Conservation (phyloP, 2,329 filamentous ascomycete species). For the Fusarium piperis region DNA sequence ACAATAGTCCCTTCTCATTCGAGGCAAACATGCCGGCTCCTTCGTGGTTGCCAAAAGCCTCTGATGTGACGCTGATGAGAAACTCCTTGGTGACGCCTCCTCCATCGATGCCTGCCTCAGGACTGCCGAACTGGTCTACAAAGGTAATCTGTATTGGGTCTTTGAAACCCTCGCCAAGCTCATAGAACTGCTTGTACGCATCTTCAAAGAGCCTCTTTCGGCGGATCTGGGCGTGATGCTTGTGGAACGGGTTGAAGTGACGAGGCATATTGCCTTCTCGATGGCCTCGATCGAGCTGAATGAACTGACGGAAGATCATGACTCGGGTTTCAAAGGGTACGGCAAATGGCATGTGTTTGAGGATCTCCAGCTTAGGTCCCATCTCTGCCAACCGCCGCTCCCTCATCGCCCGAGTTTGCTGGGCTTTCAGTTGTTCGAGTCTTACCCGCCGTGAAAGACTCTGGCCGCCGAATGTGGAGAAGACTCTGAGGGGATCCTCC, state of each 20-base stretch:
- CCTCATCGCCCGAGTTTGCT: constrained; percentile 73
- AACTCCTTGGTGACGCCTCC: constrained; percentile 99
- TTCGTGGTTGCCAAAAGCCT: constrained; percentile 74
- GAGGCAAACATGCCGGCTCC: constrained; percentile 74
- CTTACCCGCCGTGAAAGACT: constrained; percentile 70
- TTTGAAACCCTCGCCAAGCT: constrained; percentile 83
- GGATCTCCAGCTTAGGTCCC: constrained; percentile 85
- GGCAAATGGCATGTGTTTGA: constrained; percentile 96
- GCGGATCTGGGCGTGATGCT: constrained; percentile 81
- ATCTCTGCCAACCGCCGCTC: constrained; percentile 80
- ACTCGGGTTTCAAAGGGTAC: constrained; percentile 94
- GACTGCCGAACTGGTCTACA: constrained; percentile 85
- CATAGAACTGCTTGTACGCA: constrained; percentile 84
- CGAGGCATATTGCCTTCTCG: constrained; percentile 32
- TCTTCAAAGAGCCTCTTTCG: constrained; percentile 85
- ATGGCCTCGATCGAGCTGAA: constrained; percentile 71
- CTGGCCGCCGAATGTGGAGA: constrained; percentile 60
- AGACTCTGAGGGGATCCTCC: constrained; percentile 40
- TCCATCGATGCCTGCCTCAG: constrained; percentile 94
- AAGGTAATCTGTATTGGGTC: constrained; percentile 98
- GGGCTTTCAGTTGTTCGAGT: constrained; percentile 69
- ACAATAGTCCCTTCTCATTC: constrained; percentile 87
- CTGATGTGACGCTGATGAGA: constrained; percentile 84
- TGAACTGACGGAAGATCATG: constrained; percentile 91
- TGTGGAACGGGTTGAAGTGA: constrained; percentile 52